These are phyloP conservation scores for Heimioporus sp. DNA, from an alignment of 768 basidiomycete genomes.

Conservation along the genomic window DNA sequence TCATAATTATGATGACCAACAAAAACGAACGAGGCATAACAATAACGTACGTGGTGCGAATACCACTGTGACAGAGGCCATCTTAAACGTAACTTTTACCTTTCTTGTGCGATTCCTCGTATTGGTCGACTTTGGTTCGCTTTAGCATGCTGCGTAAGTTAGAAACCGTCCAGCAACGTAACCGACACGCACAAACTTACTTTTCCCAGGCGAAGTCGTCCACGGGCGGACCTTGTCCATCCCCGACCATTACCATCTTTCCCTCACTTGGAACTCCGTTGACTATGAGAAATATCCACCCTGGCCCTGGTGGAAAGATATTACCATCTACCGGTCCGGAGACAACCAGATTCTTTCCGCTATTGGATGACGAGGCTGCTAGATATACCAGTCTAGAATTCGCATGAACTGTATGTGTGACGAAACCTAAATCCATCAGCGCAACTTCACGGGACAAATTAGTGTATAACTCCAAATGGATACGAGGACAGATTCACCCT, in stretches of 20 bases:
- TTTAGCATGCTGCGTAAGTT: slow-evolving; percentile 42
- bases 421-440: slow-evolving; percentile 80
- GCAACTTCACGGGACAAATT: slow-evolving; percentile 44
- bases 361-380: slow-evolving; percentile 39
- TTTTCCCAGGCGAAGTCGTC: slow-evolving; percentile 55
- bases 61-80: not conserved
- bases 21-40: slow-evolving; percentile 3
- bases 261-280: slow-evolving; percentile 67
- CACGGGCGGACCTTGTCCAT: slow-evolving; percentile 58
- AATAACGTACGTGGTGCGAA: not conserved
- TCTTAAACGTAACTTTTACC: slow-evolving; percentile 17
- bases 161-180: not conserved
- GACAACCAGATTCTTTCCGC: slow-evolving; percentile 49
- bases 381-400: slow-evolving; percentile 79
- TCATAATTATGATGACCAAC: not conserved
- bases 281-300: slow-evolving; percentile 67
- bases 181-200: slow-evolving; percentile 38
- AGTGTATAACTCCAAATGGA: not conserved
- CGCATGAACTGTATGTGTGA: slow-evolving; percentile 75
- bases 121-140: slow-evolving; percentile 49
- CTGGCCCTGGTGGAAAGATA: slow-evolving; percentile 81
- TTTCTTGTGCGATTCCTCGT: slow-evolving; percentile 38
- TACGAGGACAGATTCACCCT: slow-evolving; percentile 38
- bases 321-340: slow-evolving; percentile 59
- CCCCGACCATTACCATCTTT: slow-evolving; percentile 64